Evolutionary conservation across 257 asterid species (phyloP).

Genomic region (Thymus quinquecostatus): DNA sequence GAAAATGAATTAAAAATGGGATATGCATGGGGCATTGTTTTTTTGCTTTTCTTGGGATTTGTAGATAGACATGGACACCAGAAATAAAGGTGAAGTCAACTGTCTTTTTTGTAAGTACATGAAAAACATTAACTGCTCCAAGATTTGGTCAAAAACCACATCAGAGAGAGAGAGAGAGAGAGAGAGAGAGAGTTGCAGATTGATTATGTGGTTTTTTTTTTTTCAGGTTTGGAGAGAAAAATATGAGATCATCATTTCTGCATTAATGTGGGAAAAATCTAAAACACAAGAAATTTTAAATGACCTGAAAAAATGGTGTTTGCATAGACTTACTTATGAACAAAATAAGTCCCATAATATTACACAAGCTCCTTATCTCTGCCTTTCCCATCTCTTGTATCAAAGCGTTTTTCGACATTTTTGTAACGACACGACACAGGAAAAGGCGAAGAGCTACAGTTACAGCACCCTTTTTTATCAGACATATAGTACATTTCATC

Average conservation of each 20-base stretch:
- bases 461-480: background rate
- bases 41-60: background rate
- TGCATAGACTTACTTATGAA: too few relatives aligned
- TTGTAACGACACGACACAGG: background rate
- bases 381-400: too few relatives aligned
- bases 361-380: too few relatives aligned
- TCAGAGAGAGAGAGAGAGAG: constrained; percentile 3
- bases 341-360: too few relatives aligned
- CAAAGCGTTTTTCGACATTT: too few relatives aligned
- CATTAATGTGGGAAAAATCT: background rate
- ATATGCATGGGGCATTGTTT: too few relatives aligned
- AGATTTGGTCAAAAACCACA: background rate
- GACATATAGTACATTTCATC: constrained; percentile 34
- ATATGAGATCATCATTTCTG: constrained; percentile 6
- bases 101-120: background rate
- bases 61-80: background rate
- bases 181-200: constrained; percentile 15
- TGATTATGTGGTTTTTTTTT: constrained; percentile 23
- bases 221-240: too few relatives aligned
- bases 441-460: background rate
- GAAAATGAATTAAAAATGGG: too few relatives aligned
- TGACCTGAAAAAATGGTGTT: too few relatives aligned
- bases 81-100: background rate
- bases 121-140: background rate
- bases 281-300: too few relatives aligned